A percentile compares a stretch with the other conserved stretches of the same genome.
Conservation (phyloP, 2,329 filamentous ascomycete species). For the Colletotrichum destructivum region DNA sequence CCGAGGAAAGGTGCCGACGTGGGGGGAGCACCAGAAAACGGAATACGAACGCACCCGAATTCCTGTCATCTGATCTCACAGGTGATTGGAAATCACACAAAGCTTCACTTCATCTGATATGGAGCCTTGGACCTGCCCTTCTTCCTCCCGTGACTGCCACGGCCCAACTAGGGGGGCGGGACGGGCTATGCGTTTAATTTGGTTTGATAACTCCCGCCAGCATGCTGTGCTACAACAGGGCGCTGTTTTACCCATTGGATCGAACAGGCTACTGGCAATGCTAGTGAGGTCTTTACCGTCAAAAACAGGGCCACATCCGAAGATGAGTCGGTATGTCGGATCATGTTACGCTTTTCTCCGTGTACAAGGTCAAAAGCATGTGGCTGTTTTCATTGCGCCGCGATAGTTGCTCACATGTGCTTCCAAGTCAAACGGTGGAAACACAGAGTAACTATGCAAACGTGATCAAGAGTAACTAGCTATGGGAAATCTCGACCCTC, state of each 20-base stretch:
- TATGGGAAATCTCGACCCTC: neutral
- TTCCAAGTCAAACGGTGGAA: neutral
- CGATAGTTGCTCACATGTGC: no score
- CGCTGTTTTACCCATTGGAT: no score
- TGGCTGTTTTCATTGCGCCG: neutral
- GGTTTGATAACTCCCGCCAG: neutral
- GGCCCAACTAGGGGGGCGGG: neutral
- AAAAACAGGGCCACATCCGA: neutral
- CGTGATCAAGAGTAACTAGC: neutral
- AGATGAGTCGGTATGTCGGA: no score
- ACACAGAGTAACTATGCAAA: neutral
- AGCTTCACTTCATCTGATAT: no score
- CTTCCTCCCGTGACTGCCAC: neutral
- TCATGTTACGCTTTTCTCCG: neutral
- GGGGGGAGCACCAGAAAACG: neutral
- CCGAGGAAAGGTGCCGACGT: conserved; percentile 14
- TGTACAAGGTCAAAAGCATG: neutral
- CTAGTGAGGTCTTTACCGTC: neutral
- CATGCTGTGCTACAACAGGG: neutral
- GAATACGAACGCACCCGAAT: no score
- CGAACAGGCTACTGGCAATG: neutral
- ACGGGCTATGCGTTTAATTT: neutral
- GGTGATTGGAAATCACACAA: neutral
- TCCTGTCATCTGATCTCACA: neutral
- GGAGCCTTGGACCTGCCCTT: neutral